These are phyloP conservation scores for Vachellia collinsii DNA, from an alignment of 306 rosid genomes.

Conservation along the genomic window DNA sequence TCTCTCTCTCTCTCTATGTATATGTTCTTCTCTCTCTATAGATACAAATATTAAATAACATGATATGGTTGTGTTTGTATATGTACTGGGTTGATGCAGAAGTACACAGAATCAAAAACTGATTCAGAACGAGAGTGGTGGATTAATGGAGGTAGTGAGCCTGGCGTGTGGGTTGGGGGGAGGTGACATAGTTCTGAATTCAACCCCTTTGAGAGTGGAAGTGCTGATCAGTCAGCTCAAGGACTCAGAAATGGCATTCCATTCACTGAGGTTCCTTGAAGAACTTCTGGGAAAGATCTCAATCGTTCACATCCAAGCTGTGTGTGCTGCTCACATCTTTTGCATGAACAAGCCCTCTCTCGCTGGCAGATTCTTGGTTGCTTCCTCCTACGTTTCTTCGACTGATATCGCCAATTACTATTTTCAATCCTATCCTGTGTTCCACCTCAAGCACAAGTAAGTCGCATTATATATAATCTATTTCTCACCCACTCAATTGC, in stretches of 20 bases:
- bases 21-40: too few relatives aligned
- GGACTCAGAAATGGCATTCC: not conserved
- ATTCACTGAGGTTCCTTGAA: not conserved
- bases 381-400: constrained; percentile 50
- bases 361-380: constrained; percentile 53
- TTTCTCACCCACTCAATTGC: too few relatives aligned
- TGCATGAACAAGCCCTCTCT: constrained; percentile 42
- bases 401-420: constrained; percentile 52
- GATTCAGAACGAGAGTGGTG: constrained; percentile 46
- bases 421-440: constrained; percentile 38
- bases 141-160: constrained; percentile 52
- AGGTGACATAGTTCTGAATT: constrained; percentile 44
- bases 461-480: constrained; percentile 5
- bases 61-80: not conserved
- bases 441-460: constrained; percentile 51
- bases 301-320: not conserved
- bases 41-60: not conserved
- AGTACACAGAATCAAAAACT: constrained; percentile 50
- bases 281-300: constrained; percentile 1
- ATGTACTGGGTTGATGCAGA: constrained; percentile 14
- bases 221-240: constrained; percentile 21
- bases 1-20: too few relatives aligned
- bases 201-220: not conserved
- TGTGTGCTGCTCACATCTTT: not conserved
- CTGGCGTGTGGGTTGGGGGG: constrained; percentile 53